A percentile compares a stretch with the other conserved stretches of the same genome.
These are phyloP conservation scores for Plasmodium gonderi DNA, from an alignment of 169 alveolate genomes.

Conservation along the genomic window DNA sequence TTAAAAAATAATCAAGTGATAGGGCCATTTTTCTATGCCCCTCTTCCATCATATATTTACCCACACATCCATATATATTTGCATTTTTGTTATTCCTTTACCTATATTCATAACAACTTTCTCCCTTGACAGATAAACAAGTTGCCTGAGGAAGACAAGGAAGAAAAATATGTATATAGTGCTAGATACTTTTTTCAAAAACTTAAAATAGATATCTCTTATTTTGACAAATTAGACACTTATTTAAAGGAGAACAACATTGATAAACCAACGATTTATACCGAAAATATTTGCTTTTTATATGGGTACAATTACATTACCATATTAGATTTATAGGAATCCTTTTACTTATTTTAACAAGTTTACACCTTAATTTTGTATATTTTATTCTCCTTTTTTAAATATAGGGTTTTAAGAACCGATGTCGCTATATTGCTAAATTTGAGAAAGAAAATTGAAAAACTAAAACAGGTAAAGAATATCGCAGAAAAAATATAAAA, in stretches of 20 bases:
- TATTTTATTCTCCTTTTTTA: not conserved
- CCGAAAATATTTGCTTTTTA: constrained; percentile 65
- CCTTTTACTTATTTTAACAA: not conserved
- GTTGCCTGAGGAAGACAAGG: constrained; percentile 66
- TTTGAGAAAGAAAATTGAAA: constrained; percentile 66
- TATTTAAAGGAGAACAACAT: constrained; percentile 56
- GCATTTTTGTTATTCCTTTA: not conserved
- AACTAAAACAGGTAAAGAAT: constrained; percentile 46
- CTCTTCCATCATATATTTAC: not conserved
- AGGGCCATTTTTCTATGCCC: not conserved
- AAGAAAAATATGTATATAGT: constrained; percentile 54
- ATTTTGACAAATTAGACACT: constrained; percentile 54
- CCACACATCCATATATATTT: not conserved
- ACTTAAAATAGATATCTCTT: constrained; percentile 70
- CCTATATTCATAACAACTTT: not conserved
- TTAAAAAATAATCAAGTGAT: not conserved
- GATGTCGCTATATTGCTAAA: constrained; percentile 67
- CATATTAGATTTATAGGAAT: not conserved
- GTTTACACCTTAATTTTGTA: not conserved
- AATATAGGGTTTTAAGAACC: constrained; percentile 58
- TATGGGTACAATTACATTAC: constrained; percentile 44
- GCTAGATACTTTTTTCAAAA: constrained; percentile 68
- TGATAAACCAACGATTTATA: constrained; percentile 61
- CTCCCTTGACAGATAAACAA: constrained; percentile 24
- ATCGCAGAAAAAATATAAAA: not conserved